phyloP scores from a whole-genome alignment of 2,329 filamentous ascomycete species.

The Colletotrichum tofieldiae region DNA sequence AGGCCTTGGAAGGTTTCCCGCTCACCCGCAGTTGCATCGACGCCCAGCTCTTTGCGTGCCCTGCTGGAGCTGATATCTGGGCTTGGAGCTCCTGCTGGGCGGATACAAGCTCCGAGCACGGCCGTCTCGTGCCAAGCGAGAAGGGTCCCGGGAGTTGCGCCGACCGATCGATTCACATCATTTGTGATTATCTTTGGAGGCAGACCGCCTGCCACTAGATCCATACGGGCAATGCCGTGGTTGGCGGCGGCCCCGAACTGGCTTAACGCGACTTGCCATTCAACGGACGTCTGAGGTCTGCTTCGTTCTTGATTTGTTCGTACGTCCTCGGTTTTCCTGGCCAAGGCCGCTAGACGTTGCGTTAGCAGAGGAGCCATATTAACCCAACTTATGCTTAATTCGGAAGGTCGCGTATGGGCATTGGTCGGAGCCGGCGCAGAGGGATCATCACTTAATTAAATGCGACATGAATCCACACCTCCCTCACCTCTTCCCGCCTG shows the following conservation, averaged over 20 bases:
- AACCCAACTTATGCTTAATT: slow-evolving; percentile 37
- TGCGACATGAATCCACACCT: slow-evolving; percentile 28
- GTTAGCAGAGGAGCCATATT: slow-evolving; percentile 23
- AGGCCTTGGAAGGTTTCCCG: background rate
- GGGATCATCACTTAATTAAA: slow-evolving; percentile 19
- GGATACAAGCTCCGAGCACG: slow-evolving; percentile 1
- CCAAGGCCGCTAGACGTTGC: slow-evolving; percentile 11
- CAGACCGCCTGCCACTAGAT: background rate
- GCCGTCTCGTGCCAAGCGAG: slow-evolving; percentile 2
- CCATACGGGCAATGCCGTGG: background rate
- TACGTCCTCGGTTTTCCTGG: background rate
- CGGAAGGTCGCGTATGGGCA: slow-evolving; percentile 36
- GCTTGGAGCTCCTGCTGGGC: slow-evolving; percentile 9
- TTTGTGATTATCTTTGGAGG: slow-evolving; percentile 1
- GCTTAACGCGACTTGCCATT: background rate
- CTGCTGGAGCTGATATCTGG: background rate
- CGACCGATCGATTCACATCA: slow-evolving; percentile 15
- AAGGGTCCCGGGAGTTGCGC: slow-evolving; percentile 6
- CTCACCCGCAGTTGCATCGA: slow-evolving; percentile 3
- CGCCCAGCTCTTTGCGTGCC: background rate
- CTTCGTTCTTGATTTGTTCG: background rate
- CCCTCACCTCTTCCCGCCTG: slow-evolving; percentile 29
- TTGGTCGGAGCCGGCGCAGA: slow-evolving; percentile 15
- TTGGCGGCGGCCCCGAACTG: slow-evolving; percentile 1
- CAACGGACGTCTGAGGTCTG: background rate